These are phyloP conservation scores for Colletotrichum siamense DNA, from an alignment of 2,329 filamentous ascomycete genomes.

Conservation along the genomic window DNA sequence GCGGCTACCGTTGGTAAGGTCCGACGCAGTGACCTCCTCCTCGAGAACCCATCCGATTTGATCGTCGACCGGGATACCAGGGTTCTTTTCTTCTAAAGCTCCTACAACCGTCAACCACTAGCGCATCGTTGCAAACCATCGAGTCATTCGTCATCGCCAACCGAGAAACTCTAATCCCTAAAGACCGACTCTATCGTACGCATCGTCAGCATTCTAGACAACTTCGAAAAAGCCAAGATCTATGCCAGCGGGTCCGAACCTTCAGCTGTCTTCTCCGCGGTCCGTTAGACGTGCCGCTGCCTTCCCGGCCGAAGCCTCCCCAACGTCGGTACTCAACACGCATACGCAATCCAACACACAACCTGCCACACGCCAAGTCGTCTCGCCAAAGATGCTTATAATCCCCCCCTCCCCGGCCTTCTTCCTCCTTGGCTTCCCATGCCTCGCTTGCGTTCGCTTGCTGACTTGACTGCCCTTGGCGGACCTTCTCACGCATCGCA, in stretches of 20 bases:
- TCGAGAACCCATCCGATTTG: background rate
- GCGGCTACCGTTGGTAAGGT: background rate
- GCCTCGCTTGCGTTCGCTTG: background rate
- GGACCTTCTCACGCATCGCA: background rate
- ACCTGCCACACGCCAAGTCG: background rate
- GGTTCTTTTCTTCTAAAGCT: background rate
- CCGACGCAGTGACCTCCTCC: background rate
- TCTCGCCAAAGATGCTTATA: background rate
- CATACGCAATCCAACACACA: background rate
- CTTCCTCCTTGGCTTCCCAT: background rate
- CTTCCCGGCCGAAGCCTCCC: background rate
- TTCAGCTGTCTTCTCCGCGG: background rate
- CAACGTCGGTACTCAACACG: background rate
- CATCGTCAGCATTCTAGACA: background rate
- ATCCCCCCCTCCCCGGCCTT: background rate
- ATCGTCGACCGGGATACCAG: background rate
- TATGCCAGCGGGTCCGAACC: background rate
- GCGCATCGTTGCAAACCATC: no score
- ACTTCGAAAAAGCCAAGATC: background rate
- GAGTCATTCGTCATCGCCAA: background rate
- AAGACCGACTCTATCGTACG: background rate
- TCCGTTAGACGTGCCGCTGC: background rate
- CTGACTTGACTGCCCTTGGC: background rate
- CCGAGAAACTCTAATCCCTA: background rate
- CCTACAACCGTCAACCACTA: no score